Conservation (phyloP, 1,284 basidiomycete genomes). For the Trichosporon coremiiforme region DNA sequence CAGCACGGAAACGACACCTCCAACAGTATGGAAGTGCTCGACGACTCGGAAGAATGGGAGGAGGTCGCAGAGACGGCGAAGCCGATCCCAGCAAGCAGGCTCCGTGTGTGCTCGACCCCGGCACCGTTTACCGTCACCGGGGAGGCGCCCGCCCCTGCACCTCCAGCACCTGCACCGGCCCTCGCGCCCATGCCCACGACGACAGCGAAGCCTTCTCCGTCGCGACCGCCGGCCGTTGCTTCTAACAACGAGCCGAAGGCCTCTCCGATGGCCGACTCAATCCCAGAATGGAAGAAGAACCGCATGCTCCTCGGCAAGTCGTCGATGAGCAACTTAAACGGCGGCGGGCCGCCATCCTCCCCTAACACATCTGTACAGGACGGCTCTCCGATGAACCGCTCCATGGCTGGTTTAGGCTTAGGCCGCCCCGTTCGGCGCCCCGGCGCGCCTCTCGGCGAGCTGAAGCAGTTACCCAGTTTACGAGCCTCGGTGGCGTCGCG, state of each 20-base stretch:
- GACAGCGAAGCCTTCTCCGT: not conserved
- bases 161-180: not conserved
- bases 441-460: constrained; percentile 20
- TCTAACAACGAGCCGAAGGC: not conserved
- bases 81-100: constrained; percentile 6
- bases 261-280: constrained; percentile 4
- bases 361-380: not conserved
- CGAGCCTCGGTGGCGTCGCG: constrained; percentile 21
- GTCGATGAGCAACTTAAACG: not conserved
- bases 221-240: not conserved
- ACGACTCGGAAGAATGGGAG: constrained; percentile 29
- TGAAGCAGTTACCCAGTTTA: constrained; percentile 26
- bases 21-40: constrained; percentile 6
- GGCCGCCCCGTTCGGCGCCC: constrained; percentile 22
- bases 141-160: not conserved
- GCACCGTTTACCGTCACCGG: constrained; percentile 20
- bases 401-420: constrained; percentile 19
- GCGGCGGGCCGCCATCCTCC: not conserved
- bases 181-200: not conserved
- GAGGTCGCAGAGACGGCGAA: constrained; percentile 23
- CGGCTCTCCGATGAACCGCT: not conserved
- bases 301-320: constrained; percentile 34
- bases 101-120: constrained; percentile 11
- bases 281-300: constrained; percentile 39
- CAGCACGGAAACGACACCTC: constrained; percentile 21